Base-by-base conservation (phyloP, 2,329 filamentous ascomycete species). In the Aspergillus sojae region DNA sequence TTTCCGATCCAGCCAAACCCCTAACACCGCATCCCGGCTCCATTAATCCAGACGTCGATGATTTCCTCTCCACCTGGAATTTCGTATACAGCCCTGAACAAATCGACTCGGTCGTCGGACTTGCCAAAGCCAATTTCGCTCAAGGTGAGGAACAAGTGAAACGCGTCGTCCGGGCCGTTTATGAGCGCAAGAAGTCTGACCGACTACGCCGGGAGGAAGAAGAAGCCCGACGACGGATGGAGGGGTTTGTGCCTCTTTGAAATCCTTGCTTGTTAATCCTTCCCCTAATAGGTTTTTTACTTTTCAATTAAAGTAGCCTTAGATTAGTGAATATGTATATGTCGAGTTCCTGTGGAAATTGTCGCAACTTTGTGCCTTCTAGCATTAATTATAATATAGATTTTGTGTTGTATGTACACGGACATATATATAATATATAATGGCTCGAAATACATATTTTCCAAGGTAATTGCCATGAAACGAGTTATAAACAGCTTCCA, bases 51-150 rank as follows among this genome's bases (percentile, higher is more conserved):
- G 88, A 89, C 28, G 87, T 86, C 2, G 91, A 88, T 59, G 93
- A 97, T 64, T 98, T 93, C 78, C 88, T 98, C 82, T 92, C 89
- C 69, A 99, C 95, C 0, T 99, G 95, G 95, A 99, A 99, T 75
- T 98, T 98, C 75, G 89, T 97, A 34, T 99, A 98, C 77, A 96
- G 91, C 2, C 90, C 93, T 0, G 89, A 95, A 62, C 90, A 99
- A 77, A 89, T 99, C 58, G 94, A 98, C 70, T 86, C 87, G 30
- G 93, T 96, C 0, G 90, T 97, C 2, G 84, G 86, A 5, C 84
- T 99, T 32, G 94, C 95, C 1, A 85, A 88, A 61, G 92, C 92
- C 12, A 99, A 99, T 77, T 99, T 93, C 70, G 84, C 87, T 6
- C 92, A 96, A 75, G 93, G 94, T 0, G 86, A 87, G 57, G 91